Evolutionary conservation across 768 basidiomycete genomes (phyloP), one percentile per base, ranked within the genome.

Genomic region (Kwoniella shandongensis): DNA sequence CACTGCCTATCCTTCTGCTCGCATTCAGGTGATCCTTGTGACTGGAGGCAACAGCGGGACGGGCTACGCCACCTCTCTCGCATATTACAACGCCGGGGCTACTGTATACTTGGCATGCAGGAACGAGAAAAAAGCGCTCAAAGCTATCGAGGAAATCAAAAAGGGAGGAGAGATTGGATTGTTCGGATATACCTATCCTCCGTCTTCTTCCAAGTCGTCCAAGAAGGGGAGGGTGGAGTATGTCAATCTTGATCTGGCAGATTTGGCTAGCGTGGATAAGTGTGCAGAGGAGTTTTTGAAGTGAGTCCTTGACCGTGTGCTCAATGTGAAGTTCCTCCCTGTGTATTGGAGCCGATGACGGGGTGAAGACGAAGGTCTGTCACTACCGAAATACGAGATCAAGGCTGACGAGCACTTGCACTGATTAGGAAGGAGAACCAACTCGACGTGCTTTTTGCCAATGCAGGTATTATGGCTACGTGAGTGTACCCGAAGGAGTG

Each of bases 401-500:
- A 32, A 32, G 13, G 30, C 40, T 52, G 26, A 32, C 23, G 11
- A 10, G 15, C 6, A 44, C 32, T 13, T 32, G 32, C 32, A 32
- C 32, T n/a, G n/a, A n/a, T 32, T 35, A 64, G 54, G 39, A 45
- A 40, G 27, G 71, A 66, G 53, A 15, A 54, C 5, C 44, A 49
- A 18, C 49, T 73, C 4, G 62, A 73, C 42, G 23, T 69, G 1
- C 51, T 73, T 13, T 70, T 68, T 32, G 63, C 62, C n/a, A 73
- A 73, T 57, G 72, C 72, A 44, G 72, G 72, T 20, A 60, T 73
- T 35, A 73, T 73, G 72, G 69, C 69, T 22, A 64, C 69, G 72
- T 73, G 51, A 62, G 71, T 61, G 0, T 4, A 26, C 20, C 5
- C 23, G n/a, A 7, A 13, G 32, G 32, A 6, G 32, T 32, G 32